A percentile compares a stretch with the other conserved stretches of the same genome.
These are phyloP conservation scores for Patellifolia procumbens DNA, from an alignment of 179 eudicot genomes.

Conservation along the genomic window DNA sequence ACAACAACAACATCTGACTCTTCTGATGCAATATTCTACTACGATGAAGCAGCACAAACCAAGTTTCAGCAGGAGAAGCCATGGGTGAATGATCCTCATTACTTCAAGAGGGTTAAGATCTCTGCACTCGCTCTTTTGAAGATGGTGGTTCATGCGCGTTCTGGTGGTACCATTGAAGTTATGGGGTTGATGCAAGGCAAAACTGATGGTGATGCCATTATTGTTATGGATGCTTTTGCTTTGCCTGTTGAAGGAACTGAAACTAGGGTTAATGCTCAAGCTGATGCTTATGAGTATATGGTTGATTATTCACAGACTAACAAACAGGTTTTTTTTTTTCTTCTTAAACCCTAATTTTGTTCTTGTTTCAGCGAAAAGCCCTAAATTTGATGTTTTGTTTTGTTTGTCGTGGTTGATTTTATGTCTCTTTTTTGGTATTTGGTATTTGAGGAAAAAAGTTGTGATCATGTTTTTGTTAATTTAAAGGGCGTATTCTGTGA, in stretches of 20 bases:
- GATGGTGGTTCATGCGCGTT: conserved; percentile 94
- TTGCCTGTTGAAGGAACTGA: conserved; percentile 96
- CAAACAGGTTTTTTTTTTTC: conserved; percentile 54
- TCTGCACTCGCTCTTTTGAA: conserved; percentile 86
- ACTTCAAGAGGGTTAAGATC: conserved; percentile 79
- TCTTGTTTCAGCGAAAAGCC: neutral
- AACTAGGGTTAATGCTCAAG: conserved; percentile 98
- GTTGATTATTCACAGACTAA: conserved; percentile 87
- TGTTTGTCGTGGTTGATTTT: neutral
- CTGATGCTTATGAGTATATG: conserved; percentile 98
- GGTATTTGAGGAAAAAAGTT: neutral
- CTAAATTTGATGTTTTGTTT: too few relatives aligned
- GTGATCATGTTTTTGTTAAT: neutral
- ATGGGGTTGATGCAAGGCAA: conserved; percentile 99
- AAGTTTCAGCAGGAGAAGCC: conserved; percentile 80
- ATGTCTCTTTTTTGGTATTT: too few relatives aligned
- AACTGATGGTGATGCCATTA: conserved; percentile 81
- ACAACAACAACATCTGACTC: conserved; percentile 22
- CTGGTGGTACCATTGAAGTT: conserved; percentile 88
- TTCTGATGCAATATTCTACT: conserved; percentile 74
- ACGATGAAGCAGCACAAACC: conserved; percentile 74
- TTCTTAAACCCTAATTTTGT: neutral
- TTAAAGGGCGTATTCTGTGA: too few relatives aligned
- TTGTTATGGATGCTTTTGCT: conserved; percentile 96
- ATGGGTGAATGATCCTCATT: conserved; percentile 79